phyloP scores from a whole-genome alignment of 75 land plant species.

The Isoetes taiwanensis region DNA sequence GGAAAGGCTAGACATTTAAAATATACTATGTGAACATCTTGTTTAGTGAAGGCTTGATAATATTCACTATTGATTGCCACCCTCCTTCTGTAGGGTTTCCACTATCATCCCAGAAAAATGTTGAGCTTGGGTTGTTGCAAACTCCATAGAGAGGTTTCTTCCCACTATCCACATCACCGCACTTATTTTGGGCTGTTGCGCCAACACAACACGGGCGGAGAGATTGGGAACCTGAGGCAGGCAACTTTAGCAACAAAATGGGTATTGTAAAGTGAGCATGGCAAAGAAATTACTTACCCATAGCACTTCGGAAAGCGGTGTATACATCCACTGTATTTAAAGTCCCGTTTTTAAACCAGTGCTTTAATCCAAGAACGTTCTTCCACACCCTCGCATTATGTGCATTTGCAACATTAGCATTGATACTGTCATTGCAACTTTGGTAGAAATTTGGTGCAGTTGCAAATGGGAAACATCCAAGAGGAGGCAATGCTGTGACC shows the following conservation, averaged over 20 bases:
- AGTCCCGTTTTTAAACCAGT: constrained; percentile 4
- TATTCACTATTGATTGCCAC: not conserved
- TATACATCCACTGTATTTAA: constrained; percentile 24
- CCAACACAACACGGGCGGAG: not conserved
- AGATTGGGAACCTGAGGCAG: not conserved
- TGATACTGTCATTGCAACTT: constrained; percentile 21
- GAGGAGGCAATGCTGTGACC: constrained; percentile 23
- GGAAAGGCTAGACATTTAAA: too few species aligned
- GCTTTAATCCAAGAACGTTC: constrained; percentile 16
- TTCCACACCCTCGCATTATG: constrained; percentile 10
- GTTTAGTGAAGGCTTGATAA: not conserved
- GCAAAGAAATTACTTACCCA: constrained; percentile 12
- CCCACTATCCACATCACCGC: not conserved
- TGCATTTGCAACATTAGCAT: constrained; percentile 15
- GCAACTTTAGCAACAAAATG: too few species aligned
- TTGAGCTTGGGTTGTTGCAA: not conserved
- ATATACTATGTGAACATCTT: too few species aligned
- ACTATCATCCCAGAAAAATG: not conserved
- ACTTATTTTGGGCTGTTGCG: not conserved
- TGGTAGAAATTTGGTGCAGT: constrained; percentile 8
- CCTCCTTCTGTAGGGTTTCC: not conserved
- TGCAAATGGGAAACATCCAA: constrained; percentile 35
- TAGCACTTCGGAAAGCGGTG: constrained; percentile 20
- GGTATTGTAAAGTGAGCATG: too few species aligned
- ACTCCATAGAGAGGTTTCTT: not conserved